These are phyloP conservation scores for Actinomucor elegans DNA, from an alignment of 371 early-diverging fungal species.

Conservation along the genomic window DNA sequence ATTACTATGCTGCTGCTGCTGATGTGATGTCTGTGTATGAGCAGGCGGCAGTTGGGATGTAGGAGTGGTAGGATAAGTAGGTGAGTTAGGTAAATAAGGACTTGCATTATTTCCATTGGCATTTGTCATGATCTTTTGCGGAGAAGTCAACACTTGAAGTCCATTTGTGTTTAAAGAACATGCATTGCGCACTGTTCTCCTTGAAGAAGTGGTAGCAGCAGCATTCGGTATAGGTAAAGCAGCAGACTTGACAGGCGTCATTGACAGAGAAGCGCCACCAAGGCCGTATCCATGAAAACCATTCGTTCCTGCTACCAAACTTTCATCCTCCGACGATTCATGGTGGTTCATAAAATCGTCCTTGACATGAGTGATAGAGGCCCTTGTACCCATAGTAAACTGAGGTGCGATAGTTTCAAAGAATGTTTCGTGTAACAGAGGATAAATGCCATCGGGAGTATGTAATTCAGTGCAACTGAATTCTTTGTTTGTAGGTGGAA, in stretches of 20 bases:
- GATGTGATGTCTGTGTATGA: not conserved
- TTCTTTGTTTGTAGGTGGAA: slow-evolving; percentile 47
- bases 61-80: slow-evolving; percentile 8
- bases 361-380: slow-evolving; percentile 26
- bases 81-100: slow-evolving; percentile 14
- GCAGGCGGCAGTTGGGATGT: not conserved
- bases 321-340: slow-evolving; percentile 18
- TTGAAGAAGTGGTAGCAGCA: slow-evolving; percentile 18
- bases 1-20: slow-evolving; percentile 2
- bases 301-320: too few species aligned
- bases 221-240: slow-evolving; percentile 43
- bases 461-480: slow-evolving; percentile 46
- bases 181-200: slow-evolving; percentile 2
- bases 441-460: slow-evolving; percentile 59
- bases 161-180: slow-evolving; percentile 5
- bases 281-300: too few species aligned
- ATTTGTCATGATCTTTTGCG: slow-evolving; percentile 15
- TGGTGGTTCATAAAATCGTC: not conserved
- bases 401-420: slow-evolving; percentile 52
- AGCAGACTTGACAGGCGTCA: slow-evolving; percentile 24
- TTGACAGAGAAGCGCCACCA: slow-evolving; percentile 3
- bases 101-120: slow-evolving; percentile 8
- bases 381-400: slow-evolving; percentile 48
- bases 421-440: slow-evolving; percentile 49
- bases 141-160: slow-evolving; percentile 14